Conservation (phyloP, 495 filamentous ascomycete genomes). For the Neurospora sp. region DNA sequence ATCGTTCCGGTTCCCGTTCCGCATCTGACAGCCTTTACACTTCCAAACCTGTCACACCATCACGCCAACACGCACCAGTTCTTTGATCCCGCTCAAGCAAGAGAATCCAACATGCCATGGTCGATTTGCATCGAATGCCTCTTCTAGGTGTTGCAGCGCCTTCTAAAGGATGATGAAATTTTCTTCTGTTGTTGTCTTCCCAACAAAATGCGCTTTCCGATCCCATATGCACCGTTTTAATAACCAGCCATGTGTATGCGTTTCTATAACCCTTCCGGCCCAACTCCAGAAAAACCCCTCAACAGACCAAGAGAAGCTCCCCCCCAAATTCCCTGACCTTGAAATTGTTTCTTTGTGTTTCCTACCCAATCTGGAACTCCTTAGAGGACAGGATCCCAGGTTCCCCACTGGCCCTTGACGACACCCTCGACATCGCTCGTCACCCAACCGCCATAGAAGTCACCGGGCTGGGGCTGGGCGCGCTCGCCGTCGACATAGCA, state of each 20-base stretch:
- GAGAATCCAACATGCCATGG: neutral
- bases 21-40: neutral
- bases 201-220: neutral
- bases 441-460: conserved; percentile 51
- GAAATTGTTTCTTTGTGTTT: neutral
- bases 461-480: conserved; percentile 45
- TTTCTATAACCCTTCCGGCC: neutral
- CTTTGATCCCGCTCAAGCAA: neutral
- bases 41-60: neutral
- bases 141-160: neutral
- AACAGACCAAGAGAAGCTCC: neutral
- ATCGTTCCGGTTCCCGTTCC: neutral
- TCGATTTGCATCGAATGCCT: neutral
- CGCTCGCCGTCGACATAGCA: conserved; percentile 52
- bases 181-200: neutral
- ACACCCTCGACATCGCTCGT: conserved; percentile 46
- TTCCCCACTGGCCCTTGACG: conserved; percentile 42
- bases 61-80: neutral
- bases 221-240: neutral
- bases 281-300: conserved; percentile 1
- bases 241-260: neutral
- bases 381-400: conserved; percentile 18
- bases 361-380: neutral
- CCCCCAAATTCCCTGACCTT: neutral
- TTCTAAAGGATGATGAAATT: neutral